Base-by-base conservation (phyloP, 129 eudicot species). In the Dittrichia graveolens region DNA sequence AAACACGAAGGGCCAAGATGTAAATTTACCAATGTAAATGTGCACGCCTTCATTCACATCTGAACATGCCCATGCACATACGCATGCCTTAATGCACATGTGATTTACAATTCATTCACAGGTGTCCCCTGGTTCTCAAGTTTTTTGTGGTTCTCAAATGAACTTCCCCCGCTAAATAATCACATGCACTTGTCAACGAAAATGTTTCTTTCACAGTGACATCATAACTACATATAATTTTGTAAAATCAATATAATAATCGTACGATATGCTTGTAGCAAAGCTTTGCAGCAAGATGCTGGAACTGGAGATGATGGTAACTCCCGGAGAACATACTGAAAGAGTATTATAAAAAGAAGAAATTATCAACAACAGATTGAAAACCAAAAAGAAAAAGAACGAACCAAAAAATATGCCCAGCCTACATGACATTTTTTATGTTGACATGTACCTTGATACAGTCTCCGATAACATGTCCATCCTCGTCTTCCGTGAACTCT, bases 231-330 rank as follows among this genome's bases (percentile, higher is more conserved):
- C 15, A 19, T 59, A 38, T 9, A 9, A 13, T 50, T 19, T 64
- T 52, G 53, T 65, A 55, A 0, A 65, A 55, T 44, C n/a, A 58
- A n/a, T 62, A 61, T 14, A 62, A 63, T 14, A 65, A 64, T 80
- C 98, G 69, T 83, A 94, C 98, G 85, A 78, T 58, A 90, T 77
- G 98, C 97, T 83, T 94, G 97, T 44, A 94, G 85, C 66, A 94
- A 88, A 58, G 98, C 97, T 72, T 88, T 94, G 88, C 98, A 94
- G 85, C 98, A 94, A 79, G 98, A 87, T 73, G 97, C 97, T 50
- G 98, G 98, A 68, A 94, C 98, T 40, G 98, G 98, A 74, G 97
- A 90, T 69, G 98, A 94, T 54, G 98, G 98, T 65, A 94, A 88
- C 76, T 94, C 98, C 66, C 98, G 91, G 35, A 94, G 84, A 76